Percentiles rank a stretch among this genome's conserved stretches.
phyloP scores from a whole-genome alignment of 768 basidiomycete genomes.

The Psilocybe cyanescens region DNA sequence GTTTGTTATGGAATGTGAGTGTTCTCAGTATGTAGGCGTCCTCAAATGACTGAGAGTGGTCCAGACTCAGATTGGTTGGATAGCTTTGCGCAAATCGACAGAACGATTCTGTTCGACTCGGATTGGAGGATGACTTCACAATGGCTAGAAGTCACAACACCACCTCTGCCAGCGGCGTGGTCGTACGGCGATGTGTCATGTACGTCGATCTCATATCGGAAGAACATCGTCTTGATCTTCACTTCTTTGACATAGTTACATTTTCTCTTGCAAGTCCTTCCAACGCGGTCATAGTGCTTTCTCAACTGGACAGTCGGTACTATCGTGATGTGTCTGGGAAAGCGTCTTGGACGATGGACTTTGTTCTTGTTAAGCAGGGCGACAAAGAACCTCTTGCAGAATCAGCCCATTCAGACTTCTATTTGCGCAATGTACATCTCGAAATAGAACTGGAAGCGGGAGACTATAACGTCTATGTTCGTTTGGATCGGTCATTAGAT shows the following conservation, averaged over 20 bases:
- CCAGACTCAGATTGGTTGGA: constrained; percentile 45
- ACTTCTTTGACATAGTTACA: constrained; percentile 36
- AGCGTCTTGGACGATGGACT: constrained; percentile 52
- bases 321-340: constrained; percentile 49
- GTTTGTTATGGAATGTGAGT: constrained; percentile 52
- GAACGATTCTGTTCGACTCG: constrained; percentile 50
- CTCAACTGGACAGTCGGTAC: constrained; percentile 53
- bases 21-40: not conserved
- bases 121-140: constrained; percentile 52
- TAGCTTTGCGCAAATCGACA: constrained; percentile 47
- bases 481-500: constrained; percentile 33
- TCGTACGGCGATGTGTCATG: constrained; percentile 58
- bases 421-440: constrained; percentile 43
- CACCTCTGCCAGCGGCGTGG: constrained; percentile 52
- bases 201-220: constrained; percentile 27
- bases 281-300: constrained; percentile 52
- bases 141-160: constrained; percentile 49
- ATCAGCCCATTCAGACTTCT: constrained; percentile 38
- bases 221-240: not conserved
- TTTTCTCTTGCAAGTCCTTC: constrained; percentile 45
- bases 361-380: constrained; percentile 52
- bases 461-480: constrained; percentile 48
- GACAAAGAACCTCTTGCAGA: constrained; percentile 40
- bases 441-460: constrained; percentile 46
- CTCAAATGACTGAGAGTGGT: not conserved